A percentile compares a stretch with the other conserved stretches of the same genome.
Evolutionary conservation across 2,329 filamentous ascomycete species (phyloP).

Genomic region (Cylindrodendrum hubeiense): DNA sequence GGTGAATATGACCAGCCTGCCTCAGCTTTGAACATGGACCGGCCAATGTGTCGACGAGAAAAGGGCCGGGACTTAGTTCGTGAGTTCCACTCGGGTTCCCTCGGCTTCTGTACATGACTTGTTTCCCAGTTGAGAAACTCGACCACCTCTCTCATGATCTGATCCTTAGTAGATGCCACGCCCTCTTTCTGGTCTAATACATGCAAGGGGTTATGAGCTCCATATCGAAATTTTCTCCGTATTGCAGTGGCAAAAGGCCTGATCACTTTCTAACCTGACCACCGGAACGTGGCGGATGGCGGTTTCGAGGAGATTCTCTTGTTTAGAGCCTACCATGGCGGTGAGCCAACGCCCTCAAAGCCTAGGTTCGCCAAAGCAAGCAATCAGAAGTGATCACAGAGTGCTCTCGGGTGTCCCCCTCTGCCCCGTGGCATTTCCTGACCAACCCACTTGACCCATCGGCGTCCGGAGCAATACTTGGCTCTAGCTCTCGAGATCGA

Average conservation of each 20-base stretch:
- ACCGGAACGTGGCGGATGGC: neutral
- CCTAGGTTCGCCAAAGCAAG: neutral
- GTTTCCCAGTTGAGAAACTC: neutral
- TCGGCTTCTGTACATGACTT: neutral
- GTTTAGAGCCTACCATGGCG: neutral
- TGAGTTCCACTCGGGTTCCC: conserved; percentile 8
- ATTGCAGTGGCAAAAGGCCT: conserved; percentile 9
- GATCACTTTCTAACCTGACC: neutral
- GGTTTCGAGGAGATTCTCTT: neutral
- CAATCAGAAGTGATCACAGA: neutral
- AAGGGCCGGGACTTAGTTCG: conserved; percentile 12
- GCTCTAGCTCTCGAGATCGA: conserved; percentile 6
- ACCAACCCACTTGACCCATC: conserved; percentile 1
- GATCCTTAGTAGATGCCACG: neutral
- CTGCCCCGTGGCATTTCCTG: neutral
- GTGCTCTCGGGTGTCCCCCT: neutral
- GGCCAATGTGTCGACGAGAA: conserved; percentile 17
- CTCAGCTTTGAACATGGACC: conserved; percentile 15
- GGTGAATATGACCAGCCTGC: conserved; percentile 3
- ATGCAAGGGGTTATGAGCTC: conserved; percentile 11
- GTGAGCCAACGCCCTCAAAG: neutral
- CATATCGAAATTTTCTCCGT: neutral
- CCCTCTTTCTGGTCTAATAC: neutral
- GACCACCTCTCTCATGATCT: conserved; percentile 4
- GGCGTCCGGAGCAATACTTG: conserved; percentile 1